Evolutionary conservation across 2,329 filamentous ascomycete genomes (phyloP), one percentile per base, ranked within the genome.

Genomic region (Pezicula carpinea): DNA sequence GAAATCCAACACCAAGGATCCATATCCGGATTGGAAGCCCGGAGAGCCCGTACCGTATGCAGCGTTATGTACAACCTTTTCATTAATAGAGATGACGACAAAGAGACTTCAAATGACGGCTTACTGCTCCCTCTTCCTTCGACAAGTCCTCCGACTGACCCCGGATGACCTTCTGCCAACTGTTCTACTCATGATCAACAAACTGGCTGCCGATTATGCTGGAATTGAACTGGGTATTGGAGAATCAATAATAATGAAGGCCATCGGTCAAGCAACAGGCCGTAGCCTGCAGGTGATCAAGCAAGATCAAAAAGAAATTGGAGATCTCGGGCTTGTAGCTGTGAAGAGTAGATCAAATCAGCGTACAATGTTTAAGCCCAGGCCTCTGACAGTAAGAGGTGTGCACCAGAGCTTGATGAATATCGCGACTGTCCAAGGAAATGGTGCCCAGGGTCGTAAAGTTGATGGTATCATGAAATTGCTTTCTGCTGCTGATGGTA

Each of bases 201-300:
- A 97, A 66, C 80, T 99, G 21, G 93, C 93, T 2, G 92, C 93
- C 3, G 93, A 99, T 62, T 99, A 96, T 65, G 86, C 91, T 36
- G 93, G 93, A 17, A 91, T 99, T 53, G 93, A 99, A 68, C 77
- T 99, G 23, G 93, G 93, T n/a, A 99, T 99, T 58, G 93, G 93
- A 47, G 93, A 99, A 69, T 97, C 92, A 1, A 70, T 99, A 22
- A 96, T 99, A 60, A 97, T 97, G 91, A 99, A 97, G 66, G 89
- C 93, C 5, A 95, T 99, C 61, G 92, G 92, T 10, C 92, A 97
- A 70, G 87, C 85, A 23, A 99, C 93, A 0, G 93, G 93, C 8
- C 83, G 93, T 51, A 95, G 83, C 60, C 69, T 96, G 39, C 78
- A 85, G 32, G 83, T 96, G 44, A 96, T 99, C 73, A 97, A 96